Conservation (phyloP, 2,329 filamentous ascomycete genomes). For the Fusarium fujikuroi region DNA sequence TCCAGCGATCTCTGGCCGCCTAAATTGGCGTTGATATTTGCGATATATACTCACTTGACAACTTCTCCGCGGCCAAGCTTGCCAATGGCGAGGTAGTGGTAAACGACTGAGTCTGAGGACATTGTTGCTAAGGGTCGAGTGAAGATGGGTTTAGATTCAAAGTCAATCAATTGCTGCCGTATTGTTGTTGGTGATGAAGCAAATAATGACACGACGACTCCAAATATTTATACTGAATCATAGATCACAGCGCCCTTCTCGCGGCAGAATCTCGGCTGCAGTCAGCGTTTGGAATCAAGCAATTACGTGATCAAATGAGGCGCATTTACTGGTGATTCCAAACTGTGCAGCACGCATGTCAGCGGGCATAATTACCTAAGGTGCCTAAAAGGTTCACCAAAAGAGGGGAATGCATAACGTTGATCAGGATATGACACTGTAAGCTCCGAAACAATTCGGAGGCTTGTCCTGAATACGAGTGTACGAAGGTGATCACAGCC, state of each 20-base stretch:
- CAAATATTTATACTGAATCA: neutral
- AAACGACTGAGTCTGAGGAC: constrained; percentile 18
- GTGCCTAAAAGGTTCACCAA: neutral
- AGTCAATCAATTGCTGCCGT: neutral
- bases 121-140: neutral
- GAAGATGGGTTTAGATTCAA: no score
- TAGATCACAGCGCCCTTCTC: constrained; percentile 3
- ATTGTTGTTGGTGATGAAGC: neutral
- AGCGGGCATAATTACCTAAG: neutral
- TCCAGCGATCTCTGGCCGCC: rapidly evolving
- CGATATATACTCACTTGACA: constrained; percentile 28
- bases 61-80: constrained; percentile 45
- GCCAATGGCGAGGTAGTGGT: constrained; percentile 44
- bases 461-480: neutral
- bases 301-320: neutral
- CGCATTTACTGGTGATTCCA: neutral
- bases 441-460: neutral
- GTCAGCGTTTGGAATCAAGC: neutral
- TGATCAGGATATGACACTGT: neutral
- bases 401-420: neutral
- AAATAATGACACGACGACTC: neutral
- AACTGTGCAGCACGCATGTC: neutral
- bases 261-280: neutral
- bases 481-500: neutral
- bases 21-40: rapidly evolving